Base-by-base conservation (phyloP, 257 asterid genomes). In the Dorcoceras hygrometricum region DNA sequence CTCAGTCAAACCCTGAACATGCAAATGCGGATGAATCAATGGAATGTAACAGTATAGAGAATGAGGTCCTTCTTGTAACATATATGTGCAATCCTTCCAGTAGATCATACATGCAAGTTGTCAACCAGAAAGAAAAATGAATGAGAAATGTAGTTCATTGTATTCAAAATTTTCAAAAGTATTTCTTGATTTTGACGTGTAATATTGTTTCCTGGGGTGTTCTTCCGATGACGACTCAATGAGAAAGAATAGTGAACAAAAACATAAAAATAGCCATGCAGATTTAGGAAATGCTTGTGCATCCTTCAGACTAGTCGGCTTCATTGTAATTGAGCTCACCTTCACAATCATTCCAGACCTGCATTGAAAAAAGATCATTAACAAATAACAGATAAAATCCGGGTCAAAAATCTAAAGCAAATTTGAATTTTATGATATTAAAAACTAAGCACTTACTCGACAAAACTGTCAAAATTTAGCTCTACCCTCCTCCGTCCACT, bases 1-100 rank as follows among this genome's bases (percentile, higher is more conserved):
- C 51, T 91, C 98, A 0, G 96, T 88, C 82, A 91, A 73, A 36
- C 98, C 98, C 98, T 91, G 86, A 62, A 70, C 67, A 66, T 6
- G 56, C 56, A 77, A 43, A 43, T 8, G 0, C 20, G 16, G n/a
- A 14, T 43, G 20, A 43, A 4, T 69, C 22, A 5, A 53, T 3
- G 20, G 43, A 27, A 69, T 62, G 25, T 29, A 66, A 23, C 53
- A 53, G 65, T 34, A 20, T 19, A 36, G 8, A 65, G 19, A 43
- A 23, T 27, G 50, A 27, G 53, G 23, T 7, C 18, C n/a, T 50
- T 6, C 10, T 19, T 8, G 31, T 18, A 4, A 24, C 4, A 50
- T 29, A 32, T 59, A 34, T 11, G 50, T 8, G 20, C 19, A 43
- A 4, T 10, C 51, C 48, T 43, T 14, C 51, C 51, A 14, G 0